A percentile compares a stretch with the other conserved stretches of the same genome.
Conservation (phyloP, 768 basidiomycete genomes). For the Neoboletus brunneissimus region DNA sequence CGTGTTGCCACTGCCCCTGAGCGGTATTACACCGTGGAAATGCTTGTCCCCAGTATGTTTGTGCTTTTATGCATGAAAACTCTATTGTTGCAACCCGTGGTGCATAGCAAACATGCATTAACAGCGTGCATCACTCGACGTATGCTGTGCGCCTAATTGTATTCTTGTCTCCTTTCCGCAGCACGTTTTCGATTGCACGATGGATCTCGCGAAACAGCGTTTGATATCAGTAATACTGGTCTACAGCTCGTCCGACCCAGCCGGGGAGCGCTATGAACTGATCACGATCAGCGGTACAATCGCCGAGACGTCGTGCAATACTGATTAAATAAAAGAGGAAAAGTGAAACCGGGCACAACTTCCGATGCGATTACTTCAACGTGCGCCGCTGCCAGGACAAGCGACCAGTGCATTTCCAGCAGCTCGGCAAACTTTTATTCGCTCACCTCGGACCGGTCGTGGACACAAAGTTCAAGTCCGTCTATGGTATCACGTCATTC, state of each 20-base stretch:
- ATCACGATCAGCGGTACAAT: constrained; percentile 18
- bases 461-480: constrained; percentile 26
- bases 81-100: constrained; percentile 22
- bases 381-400: constrained; percentile 4
- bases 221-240: constrained; percentile 12
- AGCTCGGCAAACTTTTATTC: constrained; percentile 12
- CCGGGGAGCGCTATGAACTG: constrained; percentile 11
- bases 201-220: constrained; percentile 15
- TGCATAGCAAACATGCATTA: constrained; percentile 22
- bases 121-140: constrained; percentile 26
- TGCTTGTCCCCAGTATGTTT: constrained; percentile 6
- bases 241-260: constrained; percentile 9
- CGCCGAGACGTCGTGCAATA: background rate
- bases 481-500: constrained; percentile 30
- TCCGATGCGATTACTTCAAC: constrained; percentile 16
- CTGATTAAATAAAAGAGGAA: background rate
- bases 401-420: constrained; percentile 7
- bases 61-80: constrained; percentile 13
- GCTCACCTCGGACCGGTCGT: constrained; percentile 16
- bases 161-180: constrained; percentile 26
- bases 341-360: constrained; percentile 9
- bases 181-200: constrained; percentile 12
- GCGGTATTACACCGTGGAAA: constrained; percentile 25
- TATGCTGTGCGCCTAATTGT: constrained; percentile 21
- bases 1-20: constrained; percentile 26